Percentiles rank a stretch among this genome's conserved stretches.
These are phyloP conservation scores for Gaeumannomyces sp. DNA, from an alignment of 2,329 filamentous ascomycete species.

Conservation along the genomic window DNA sequence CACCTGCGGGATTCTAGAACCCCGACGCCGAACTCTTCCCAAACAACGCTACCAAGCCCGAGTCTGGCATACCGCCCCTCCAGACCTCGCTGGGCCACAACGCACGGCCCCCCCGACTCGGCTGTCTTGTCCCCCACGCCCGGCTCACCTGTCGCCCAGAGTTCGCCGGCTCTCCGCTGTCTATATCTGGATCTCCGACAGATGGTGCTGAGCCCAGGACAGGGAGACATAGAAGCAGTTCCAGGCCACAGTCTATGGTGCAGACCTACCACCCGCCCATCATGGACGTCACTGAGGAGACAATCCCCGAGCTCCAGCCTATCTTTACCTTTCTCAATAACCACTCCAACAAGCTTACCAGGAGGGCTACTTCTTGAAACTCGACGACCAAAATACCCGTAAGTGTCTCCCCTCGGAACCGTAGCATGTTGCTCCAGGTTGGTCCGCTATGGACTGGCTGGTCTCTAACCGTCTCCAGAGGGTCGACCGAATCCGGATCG, in stretches of 20 bases:
- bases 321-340: constrained; percentile 93
- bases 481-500: constrained; percentile 80
- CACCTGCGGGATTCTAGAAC: constrained; percentile 32
- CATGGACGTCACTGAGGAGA: constrained; percentile 80
- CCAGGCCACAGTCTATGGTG: constrained; percentile 78
- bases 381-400: constrained; percentile 92
- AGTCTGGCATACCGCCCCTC: constrained; percentile 16
- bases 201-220: constrained; percentile 30
- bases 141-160: constrained; percentile 27
- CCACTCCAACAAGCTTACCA: constrained; percentile 97
- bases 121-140: constrained; percentile 17
- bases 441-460: not conserved
- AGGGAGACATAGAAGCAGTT: constrained; percentile 41
- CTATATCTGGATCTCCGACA: constrained; percentile 35
- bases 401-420: constrained; percentile 32
- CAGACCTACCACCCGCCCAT: constrained; percentile 78
- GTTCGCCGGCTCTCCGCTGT: constrained; percentile 19
- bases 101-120: constrained; percentile 13
- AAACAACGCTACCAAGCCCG: constrained; percentile 26
- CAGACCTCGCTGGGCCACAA: constrained; percentile 8
- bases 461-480: constrained; percentile 46
- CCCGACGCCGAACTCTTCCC: constrained; percentile 39
- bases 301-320: constrained; percentile 84
- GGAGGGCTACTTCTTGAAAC: constrained; percentile 94
- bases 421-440: not conserved